These are phyloP conservation scores for Extremus antarcticus DNA, from an alignment of 495 filamentous ascomycete species.

Conservation along the genomic window DNA sequence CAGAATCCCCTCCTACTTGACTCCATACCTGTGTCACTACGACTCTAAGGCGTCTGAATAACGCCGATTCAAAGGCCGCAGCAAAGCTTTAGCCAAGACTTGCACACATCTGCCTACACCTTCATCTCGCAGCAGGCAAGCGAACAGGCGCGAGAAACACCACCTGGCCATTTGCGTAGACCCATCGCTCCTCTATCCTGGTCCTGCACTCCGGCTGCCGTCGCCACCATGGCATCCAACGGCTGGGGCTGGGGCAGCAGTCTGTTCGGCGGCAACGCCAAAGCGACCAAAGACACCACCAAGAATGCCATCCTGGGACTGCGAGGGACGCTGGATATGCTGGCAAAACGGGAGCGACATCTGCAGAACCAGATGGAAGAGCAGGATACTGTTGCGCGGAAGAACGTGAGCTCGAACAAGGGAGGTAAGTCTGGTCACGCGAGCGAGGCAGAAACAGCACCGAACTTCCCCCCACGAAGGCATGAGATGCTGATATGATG, in stretches of 20 bases:
- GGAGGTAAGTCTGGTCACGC: conserved; percentile 49
- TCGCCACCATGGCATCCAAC: conserved; percentile 6
- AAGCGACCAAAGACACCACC: conserved; percentile 81
- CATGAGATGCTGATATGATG: background rate
- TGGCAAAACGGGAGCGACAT: conserved; percentile 91
- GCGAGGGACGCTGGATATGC: conserved; percentile 85
- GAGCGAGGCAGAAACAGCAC: background rate
- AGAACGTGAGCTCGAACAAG: conserved; percentile 83
- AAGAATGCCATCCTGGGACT: conserved; percentile 94
- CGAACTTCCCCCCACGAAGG: no score
- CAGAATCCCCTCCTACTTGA: background rate
- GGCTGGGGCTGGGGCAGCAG: conserved; percentile 32
- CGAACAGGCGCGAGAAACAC: no score
- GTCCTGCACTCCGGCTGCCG: background rate
- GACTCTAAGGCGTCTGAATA: background rate
- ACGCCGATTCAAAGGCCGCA: background rate
- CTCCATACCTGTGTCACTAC: no score
- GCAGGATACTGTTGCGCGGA: conserved; percentile 84
- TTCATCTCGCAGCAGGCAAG: no score
- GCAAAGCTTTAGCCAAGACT: background rate
- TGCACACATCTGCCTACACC: background rate
- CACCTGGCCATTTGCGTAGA: no score
- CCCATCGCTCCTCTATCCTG: no score
- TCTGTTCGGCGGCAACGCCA: conserved; percentile 51
- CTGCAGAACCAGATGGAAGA: conserved; percentile 84